These are phyloP conservation scores for Breynia disticha DNA, from an alignment of 441 rosid genomes.

Conservation along the genomic window DNA sequence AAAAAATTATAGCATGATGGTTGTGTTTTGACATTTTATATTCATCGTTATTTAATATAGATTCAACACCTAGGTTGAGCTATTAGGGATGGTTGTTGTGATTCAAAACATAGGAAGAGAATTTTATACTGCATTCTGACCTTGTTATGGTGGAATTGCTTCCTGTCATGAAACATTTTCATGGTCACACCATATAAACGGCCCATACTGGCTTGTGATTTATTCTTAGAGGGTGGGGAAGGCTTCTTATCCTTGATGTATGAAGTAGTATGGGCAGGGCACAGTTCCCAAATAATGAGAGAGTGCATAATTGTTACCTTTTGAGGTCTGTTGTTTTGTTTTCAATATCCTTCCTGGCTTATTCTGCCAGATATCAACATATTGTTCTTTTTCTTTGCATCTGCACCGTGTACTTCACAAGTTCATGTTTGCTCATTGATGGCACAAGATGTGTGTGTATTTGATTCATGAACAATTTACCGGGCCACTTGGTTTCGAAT, in stretches of 20 bases:
- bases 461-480: too few species aligned
- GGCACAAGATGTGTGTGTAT: background rate
- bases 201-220: conserved; percentile 9
- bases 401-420: conserved; percentile 1
- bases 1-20: too few species aligned
- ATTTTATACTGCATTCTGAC: conserved; percentile 2
- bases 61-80: background rate
- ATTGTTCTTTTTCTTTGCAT: conserved; percentile 6
- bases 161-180: conserved; percentile 31
- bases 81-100: background rate
- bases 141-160: conserved; percentile 20
- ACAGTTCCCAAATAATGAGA: conserved; percentile 20
- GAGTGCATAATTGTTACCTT: conserved; percentile 7
- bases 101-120: conserved; percentile 5
- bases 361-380: conserved; percentile 14
- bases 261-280: conserved; percentile 33
- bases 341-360: conserved; percentile 16
- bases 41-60: too few species aligned
- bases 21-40: too few species aligned
- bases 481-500: too few species aligned
- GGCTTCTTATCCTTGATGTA: conserved; percentile 32
- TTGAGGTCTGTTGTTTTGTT: conserved; percentile 12
- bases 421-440: background rate
- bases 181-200: conserved; percentile 6
- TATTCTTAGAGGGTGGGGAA: conserved; percentile 13